Percentiles rank a stretch among this genome's conserved stretches.
Evolutionary conservation across 164 flowering plant species (phyloP).

Genomic region (Tetracentron sinense): DNA sequence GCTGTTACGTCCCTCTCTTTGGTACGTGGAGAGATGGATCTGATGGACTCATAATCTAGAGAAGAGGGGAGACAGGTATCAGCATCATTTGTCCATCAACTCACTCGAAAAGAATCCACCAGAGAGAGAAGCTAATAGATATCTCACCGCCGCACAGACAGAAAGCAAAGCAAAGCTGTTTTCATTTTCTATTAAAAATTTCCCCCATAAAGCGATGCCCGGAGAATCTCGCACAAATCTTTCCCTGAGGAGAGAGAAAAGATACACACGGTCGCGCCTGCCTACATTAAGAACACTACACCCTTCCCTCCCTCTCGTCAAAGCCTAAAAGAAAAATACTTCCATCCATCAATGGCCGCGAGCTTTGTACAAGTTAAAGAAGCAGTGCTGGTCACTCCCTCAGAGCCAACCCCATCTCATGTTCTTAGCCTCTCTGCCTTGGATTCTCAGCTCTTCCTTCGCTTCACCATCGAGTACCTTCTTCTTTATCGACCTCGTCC

Average conservation of each 20-base stretch:
- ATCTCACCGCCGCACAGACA: slow-evolving; percentile 30
- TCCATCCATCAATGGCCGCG: slow-evolving; percentile 5
- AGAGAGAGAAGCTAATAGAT: too few species aligned
- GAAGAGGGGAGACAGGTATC: background rate
- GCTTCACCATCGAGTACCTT: slow-evolving; percentile 69
- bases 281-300: background rate
- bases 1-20: too few species aligned
- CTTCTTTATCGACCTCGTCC: slow-evolving; percentile 36
- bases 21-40: too few species aligned
- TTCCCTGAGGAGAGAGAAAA: slow-evolving; percentile 25
- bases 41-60: too few species aligned
- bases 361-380: slow-evolving; percentile 34
- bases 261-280: slow-evolving; percentile 7
- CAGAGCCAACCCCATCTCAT: slow-evolving; percentile 51
- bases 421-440: slow-evolving; percentile 55
- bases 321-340: too few species aligned
- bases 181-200: slow-evolving; percentile 15
- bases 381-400: slow-evolving; percentile 40
- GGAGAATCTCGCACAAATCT: slow-evolving; percentile 49
- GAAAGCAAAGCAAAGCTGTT: slow-evolving; percentile 31
- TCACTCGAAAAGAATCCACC: too few species aligned
- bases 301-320: background rate
- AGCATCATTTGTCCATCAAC: too few species aligned
- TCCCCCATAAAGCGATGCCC: slow-evolving; percentile 39
- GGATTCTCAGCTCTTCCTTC: slow-evolving; percentile 74